Percentiles rank a stretch among this genome's conserved stretches.
Evolutionary conservation across 2,329 filamentous ascomycete species (phyloP).

Genomic region (Cordyceps militaris): DNA sequence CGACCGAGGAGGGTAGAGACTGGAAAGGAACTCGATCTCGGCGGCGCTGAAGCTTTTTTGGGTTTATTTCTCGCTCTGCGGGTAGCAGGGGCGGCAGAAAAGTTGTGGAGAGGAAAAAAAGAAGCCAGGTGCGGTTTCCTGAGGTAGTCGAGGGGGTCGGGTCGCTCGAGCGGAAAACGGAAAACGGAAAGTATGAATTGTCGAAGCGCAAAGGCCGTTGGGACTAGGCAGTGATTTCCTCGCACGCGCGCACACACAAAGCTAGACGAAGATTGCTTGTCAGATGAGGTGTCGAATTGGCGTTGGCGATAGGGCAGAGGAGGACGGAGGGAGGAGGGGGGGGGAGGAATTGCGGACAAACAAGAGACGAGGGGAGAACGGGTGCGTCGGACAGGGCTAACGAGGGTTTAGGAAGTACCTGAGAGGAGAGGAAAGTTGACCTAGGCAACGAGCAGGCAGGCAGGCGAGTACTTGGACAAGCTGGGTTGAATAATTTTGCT

Average conservation of each 20-base stretch:
- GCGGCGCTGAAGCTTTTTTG: background rate
- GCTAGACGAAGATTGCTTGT: background rate
- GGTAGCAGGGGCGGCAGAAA: constrained; percentile 5
- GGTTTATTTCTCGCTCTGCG: constrained; percentile 2
- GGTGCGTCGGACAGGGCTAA: constrained; percentile 3
- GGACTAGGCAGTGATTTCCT: background rate
- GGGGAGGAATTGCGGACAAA: background rate
- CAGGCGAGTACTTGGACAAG: background rate
- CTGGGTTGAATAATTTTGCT: constrained; percentile 26
- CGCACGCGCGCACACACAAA: background rate
- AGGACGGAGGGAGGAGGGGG: background rate
- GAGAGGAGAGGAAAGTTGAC: constrained; percentile 3
- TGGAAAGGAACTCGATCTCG: background rate
- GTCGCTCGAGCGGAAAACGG: background rate
- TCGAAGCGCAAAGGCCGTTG: constrained; percentile 5
- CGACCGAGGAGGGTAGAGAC: background rate
- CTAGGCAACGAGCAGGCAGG: background rate
- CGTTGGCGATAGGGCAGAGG: background rate
- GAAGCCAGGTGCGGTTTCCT: constrained; percentile 3
- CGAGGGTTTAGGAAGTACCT: background rate
- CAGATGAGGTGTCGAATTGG: constrained; percentile 4
- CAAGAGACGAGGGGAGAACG: background rate
- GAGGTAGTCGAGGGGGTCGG: background rate
- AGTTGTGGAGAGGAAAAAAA: background rate
- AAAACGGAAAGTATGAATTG: background rate